Evolutionary conservation across 495 filamentous ascomycete species (phyloP).

Genomic region (Penicillium silybi): DNA sequence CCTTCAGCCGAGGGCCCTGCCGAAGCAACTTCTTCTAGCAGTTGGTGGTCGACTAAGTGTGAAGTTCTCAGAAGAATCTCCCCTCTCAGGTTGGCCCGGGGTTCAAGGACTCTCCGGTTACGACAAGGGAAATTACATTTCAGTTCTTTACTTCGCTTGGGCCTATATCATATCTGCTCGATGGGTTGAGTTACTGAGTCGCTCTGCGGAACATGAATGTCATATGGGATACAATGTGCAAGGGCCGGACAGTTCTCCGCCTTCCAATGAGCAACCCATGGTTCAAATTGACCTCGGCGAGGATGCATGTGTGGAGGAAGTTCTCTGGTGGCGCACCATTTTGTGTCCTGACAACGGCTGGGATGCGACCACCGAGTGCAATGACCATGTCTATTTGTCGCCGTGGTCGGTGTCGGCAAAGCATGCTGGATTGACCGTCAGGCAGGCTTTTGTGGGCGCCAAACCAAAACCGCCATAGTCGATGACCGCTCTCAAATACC

Average conservation of each 20-base stretch:
- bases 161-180: conserved; percentile 26
- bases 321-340: conserved; percentile 19
- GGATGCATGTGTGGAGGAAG: conserved; percentile 14
- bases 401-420: conserved; percentile 21
- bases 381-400: conserved; percentile 20
- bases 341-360: conserved; percentile 16
- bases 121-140: conserved; percentile 22
- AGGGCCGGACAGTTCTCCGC: background rate
- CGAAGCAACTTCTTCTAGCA: conserved; percentile 16
- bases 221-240: conserved; percentile 7
- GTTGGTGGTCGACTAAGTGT: conserved; percentile 7
- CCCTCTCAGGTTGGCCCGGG: conserved; percentile 21
- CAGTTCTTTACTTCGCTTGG: conserved; percentile 25
- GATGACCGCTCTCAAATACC: conserved; percentile 20
- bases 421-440: conserved; percentile 2
- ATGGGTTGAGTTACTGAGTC: conserved; percentile 24
- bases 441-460: background rate
- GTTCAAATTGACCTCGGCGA: conserved; percentile 20
- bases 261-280: conserved; percentile 3
- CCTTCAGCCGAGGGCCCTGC: conserved; percentile 13
- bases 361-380: conserved; percentile 19
- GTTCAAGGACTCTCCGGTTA: conserved; percentile 15
- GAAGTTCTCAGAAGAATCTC: conserved; percentile 15
- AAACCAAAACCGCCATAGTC: conserved; percentile 13
- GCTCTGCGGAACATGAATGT: conserved; percentile 18